Percentiles rank a stretch among this genome's conserved stretches.
Evolutionary conservation across 129 eudicot genomes (phyloP).

Genomic region (Ambrosia trifida): DNA sequence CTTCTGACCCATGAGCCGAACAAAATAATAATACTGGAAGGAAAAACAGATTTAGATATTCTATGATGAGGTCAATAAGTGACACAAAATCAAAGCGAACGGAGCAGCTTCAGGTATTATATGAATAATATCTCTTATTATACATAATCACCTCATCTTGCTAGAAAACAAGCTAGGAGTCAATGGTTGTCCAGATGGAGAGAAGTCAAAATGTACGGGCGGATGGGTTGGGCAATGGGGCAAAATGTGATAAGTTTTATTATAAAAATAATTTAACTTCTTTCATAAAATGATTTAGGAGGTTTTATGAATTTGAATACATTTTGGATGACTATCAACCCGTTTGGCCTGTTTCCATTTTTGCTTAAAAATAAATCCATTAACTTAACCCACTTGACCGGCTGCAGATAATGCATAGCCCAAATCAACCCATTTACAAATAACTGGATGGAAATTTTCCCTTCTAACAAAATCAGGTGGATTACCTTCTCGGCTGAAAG

Average conservation of each 20-base stretch:
- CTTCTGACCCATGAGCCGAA: constrained; percentile 94
- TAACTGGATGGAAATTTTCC: neutral
- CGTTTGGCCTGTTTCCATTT: neutral
- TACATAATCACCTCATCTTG: constrained; percentile 18
- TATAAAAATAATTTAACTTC: neutral
- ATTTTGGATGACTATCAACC: neutral
- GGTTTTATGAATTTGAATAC: neutral
- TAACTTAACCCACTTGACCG: neutral
- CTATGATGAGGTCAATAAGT: neutral
- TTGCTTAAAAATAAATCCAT: neutral
- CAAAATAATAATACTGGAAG: constrained; percentile 85
- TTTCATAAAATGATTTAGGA: neutral
- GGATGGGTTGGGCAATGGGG: neutral
- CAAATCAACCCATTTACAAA: neutral
- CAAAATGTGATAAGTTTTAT: neutral
- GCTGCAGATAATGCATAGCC: neutral
- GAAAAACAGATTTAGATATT: constrained; percentile 9
- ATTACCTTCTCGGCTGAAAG: constrained; percentile 95
- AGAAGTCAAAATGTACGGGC: neutral
- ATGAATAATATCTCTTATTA: constrained; percentile 1
- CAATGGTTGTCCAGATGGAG: neutral
- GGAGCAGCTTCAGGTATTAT: no score
- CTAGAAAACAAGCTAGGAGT: constrained; percentile 6
- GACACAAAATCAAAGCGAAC: no score
- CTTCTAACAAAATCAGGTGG: neutral